Conservation (phyloP, 2,329 filamentous ascomycete genomes). For the Fulvia fulva region DNA sequence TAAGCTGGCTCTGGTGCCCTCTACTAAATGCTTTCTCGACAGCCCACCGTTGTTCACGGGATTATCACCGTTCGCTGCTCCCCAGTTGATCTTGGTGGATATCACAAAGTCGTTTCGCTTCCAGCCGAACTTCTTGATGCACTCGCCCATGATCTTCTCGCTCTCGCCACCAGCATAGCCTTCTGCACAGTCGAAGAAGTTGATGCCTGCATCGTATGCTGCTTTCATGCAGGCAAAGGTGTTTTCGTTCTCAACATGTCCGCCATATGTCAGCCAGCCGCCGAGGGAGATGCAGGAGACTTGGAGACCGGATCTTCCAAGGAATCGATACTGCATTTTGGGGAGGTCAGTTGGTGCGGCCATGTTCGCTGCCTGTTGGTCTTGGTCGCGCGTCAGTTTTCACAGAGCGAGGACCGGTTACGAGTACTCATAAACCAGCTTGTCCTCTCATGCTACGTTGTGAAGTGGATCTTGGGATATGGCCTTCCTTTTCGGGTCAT, state of each 20-base stretch:
- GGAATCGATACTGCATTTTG: slow-evolving; percentile 32
- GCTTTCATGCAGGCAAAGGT: slow-evolving; percentile 49
- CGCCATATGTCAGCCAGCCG: slow-evolving; percentile 46
- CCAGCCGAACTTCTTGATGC: neutral
- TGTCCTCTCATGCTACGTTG: neutral
- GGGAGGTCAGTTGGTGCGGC: neutral
- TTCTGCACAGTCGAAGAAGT: neutral
- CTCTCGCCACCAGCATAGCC: neutral
- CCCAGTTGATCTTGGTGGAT: neutral
- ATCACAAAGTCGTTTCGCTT: neutral
- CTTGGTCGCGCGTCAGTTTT: too few species aligned
- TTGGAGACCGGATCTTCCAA: slow-evolving; percentile 48
- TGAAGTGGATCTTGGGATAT: neutral
- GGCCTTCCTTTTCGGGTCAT: neutral
- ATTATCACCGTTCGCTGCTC: neutral
- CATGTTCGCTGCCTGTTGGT: neutral
- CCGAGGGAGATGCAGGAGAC: slow-evolving; percentile 50
- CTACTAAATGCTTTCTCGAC: neutral
- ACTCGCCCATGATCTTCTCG: neutral
- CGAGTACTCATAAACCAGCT: too few species aligned
- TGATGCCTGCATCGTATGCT: slow-evolving; percentile 30
- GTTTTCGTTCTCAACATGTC: slow-evolving; percentile 45
- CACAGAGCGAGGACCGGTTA: too few species aligned
- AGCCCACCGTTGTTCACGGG: neutral
- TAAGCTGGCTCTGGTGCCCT: neutral